A percentile compares a stretch with the other conserved stretches of the same genome.
Conservation (phyloP, 2,329 filamentous ascomycete genomes). For the Sphaerulina vaccinii region DNA sequence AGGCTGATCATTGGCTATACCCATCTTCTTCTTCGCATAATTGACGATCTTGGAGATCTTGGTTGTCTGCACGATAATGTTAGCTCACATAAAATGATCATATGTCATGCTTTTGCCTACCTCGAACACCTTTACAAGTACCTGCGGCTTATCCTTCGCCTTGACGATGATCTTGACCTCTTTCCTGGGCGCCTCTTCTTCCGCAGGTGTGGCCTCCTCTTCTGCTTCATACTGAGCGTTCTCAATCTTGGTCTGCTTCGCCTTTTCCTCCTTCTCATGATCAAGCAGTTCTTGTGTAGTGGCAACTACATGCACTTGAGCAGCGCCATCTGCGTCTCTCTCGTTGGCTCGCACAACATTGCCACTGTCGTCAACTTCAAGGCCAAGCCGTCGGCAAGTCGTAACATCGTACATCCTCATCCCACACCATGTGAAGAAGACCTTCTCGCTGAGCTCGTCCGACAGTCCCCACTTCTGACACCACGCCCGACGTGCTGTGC, state of each 20-base stretch:
- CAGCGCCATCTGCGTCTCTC: slow-evolving; percentile 52
- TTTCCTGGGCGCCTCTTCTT: slow-evolving; percentile 17
- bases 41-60: slow-evolving; percentile 61
- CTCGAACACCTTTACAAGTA: slow-evolving; percentile 50
- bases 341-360: slow-evolving; percentile 43
- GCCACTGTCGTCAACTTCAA: slow-evolving; percentile 50
- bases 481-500: slow-evolving; percentile 69
- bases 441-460: slow-evolving; percentile 49
- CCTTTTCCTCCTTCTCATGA: slow-evolving; percentile 52
- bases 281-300: slow-evolving; percentile 67
- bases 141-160: slow-evolving; percentile 51
- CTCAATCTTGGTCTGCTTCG: slow-evolving; percentile 19
- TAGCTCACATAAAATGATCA: slow-evolving; percentile 10
- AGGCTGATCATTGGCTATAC: slow-evolving; percentile 52
- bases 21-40: slow-evolving; percentile 58
- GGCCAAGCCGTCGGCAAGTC: slow-evolving; percentile 66
- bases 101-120: slow-evolving; percentile 36
- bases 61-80: slow-evolving; percentile 49
- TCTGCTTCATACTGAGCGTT: slow-evolving; percentile 5
- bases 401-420: slow-evolving; percentile 73
- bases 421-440: slow-evolving; percentile 79
- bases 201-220: slow-evolving; percentile 12
- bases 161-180: slow-evolving; percentile 52
- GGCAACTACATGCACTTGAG: slow-evolving; percentile 70
- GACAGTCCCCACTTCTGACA: slow-evolving; percentile 59